Evolutionary conservation across 441 rosid genomes (phyloP).

Genomic region (Populus hybrid): DNA sequence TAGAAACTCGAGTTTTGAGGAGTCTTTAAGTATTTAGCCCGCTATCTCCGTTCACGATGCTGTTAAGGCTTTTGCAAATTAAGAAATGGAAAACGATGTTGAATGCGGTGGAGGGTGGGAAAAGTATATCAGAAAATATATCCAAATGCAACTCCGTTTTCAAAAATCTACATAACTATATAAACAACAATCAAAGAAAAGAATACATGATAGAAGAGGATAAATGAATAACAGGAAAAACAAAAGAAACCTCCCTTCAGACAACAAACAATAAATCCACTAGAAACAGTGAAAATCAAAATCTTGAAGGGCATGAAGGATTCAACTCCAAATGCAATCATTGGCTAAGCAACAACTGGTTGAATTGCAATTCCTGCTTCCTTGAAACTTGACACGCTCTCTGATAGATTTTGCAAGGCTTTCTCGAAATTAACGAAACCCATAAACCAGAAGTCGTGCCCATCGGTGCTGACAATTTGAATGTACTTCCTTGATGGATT

Average conservation of each 20-base stretch:
- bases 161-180: not conserved
- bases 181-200: not conserved
- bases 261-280: not conserved
- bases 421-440: not conserved
- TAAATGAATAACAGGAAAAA: not conserved
- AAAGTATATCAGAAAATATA: not conserved
- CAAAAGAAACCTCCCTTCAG: not conserved
- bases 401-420: not conserved
- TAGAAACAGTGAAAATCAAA: not conserved
- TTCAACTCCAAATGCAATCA: not conserved
- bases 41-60: not conserved
- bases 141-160: not conserved
- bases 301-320: not conserved
- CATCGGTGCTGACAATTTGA: not conserved
- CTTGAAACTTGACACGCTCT: not conserved
- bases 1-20: not conserved
- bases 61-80: not conserved
- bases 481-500: not conserved
- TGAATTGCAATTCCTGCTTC: not conserved
- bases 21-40: not conserved
- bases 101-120: not conserved
- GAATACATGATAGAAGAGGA: not conserved
- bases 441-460: not conserved
- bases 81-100: not conserved
- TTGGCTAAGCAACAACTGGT: not conserved